These are phyloP conservation scores for Pseudohalonectria lignicola DNA, from an alignment of 2,329 filamentous ascomycete species.

Conservation along the genomic window DNA sequence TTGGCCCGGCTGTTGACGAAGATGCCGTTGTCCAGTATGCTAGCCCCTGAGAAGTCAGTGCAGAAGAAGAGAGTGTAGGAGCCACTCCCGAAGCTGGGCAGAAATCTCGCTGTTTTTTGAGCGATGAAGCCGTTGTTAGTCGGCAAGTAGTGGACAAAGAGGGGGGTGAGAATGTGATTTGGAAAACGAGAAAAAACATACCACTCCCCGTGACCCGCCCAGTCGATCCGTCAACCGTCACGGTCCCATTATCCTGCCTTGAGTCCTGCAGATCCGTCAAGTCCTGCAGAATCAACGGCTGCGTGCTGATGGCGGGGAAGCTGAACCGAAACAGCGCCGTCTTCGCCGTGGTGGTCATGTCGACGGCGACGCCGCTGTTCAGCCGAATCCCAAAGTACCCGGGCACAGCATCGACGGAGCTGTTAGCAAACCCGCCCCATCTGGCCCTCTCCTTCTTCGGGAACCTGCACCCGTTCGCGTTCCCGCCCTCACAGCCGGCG, in stretches of 20 bases:
- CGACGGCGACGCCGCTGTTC: constrained; percentile 43
- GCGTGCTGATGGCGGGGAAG: constrained; percentile 40
- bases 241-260: constrained; percentile 42
- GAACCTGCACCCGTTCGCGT: constrained; percentile 51
- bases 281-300: constrained; percentile 54
- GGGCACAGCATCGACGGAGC: constrained; percentile 43
- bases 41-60: constrained; percentile 31
- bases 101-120: constrained; percentile 41
- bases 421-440: constrained; percentile 33
- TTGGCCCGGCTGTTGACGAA: constrained; percentile 47
- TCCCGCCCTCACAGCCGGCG: constrained; percentile 45
- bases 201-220: constrained; percentile 50
- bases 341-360: constrained; percentile 59
- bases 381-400: constrained; percentile 56
- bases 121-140: no score
- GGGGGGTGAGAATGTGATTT: not conserved
- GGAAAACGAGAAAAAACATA: no score
- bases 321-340: constrained; percentile 56
- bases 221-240: constrained; percentile 40
- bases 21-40: constrained; percentile 47
- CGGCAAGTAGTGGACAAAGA: not conserved
- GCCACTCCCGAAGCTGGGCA: constrained; percentile 39
- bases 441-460: constrained; percentile 30
- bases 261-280: constrained; percentile 53
- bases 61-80: constrained; percentile 39